These are phyloP conservation scores for Saprolegnia parasitica DNA, from an alignment of 352 stramenopile genomes.

Conservation along the genomic window DNA sequence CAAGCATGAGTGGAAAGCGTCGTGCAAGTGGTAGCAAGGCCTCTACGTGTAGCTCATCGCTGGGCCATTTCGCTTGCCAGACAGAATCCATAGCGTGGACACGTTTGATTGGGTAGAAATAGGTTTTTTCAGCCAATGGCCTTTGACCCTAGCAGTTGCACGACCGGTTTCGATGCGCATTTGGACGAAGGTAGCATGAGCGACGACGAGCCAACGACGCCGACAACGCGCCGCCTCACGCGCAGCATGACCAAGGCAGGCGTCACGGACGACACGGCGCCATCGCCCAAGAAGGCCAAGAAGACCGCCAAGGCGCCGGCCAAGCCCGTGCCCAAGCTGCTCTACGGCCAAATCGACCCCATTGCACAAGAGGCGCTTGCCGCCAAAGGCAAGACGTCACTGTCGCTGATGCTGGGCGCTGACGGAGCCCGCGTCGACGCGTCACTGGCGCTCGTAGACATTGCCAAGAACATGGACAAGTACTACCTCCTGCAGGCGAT, in stretches of 20 bases:
- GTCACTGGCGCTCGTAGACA: constrained; percentile 6
- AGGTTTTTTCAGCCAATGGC: too few relatives aligned
- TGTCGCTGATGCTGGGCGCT: not conserved
- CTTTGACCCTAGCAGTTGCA: not conserved
- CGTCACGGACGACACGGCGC: not conserved
- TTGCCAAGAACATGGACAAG: constrained; percentile 20
- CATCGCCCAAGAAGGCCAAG: not conserved
- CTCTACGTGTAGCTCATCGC: too few relatives aligned
- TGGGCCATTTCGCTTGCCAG: too few relatives aligned
- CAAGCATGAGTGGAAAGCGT: too few relatives aligned
- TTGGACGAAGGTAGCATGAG: not conserved
- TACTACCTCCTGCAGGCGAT: constrained; percentile 19
- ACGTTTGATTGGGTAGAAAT: too few relatives aligned
- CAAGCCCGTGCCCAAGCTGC: not conserved
- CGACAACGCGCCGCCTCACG: not conserved
- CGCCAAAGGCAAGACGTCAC: not conserved
- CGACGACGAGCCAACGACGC: not conserved
- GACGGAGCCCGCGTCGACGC: not conserved
- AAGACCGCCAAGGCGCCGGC: not conserved
- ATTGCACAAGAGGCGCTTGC: not conserved
- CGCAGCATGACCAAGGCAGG: not conserved
- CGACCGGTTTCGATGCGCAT: not conserved
- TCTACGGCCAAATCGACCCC: not conserved
- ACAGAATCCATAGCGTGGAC: too few relatives aligned
- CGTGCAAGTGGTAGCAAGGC: too few relatives aligned